These are phyloP conservation scores for Clavispora santaluciae DNA, from an alignment of 805 yeast genomes.

Conservation along the genomic window DNA sequence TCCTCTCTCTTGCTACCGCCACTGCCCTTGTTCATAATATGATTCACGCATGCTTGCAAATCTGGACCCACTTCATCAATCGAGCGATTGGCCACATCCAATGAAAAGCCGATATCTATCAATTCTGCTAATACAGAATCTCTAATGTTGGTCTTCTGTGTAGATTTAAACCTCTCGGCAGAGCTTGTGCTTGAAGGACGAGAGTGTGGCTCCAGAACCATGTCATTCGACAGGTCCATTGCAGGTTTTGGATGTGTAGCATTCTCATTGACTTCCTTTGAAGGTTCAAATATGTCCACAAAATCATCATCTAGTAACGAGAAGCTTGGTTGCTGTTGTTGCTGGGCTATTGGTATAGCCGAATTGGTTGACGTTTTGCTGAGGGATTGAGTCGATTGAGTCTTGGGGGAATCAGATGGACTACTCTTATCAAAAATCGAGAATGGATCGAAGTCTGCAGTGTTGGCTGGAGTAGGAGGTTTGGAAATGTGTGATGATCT, in stretches of 20 bases:
- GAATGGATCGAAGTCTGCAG: constrained; percentile 1
- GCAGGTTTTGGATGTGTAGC: too few relatives aligned
- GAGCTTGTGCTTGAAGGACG: neutral
- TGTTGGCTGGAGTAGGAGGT: neutral
- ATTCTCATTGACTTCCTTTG: neutral
- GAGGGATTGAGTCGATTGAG: neutral
- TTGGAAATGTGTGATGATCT: constrained; percentile 2
- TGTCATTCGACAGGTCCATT: neutral
- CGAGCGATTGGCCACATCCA: constrained; percentile 57
- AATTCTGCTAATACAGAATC: constrained; percentile 62
- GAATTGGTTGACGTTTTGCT: neutral
- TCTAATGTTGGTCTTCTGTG: constrained; percentile 10
- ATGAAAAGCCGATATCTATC: constrained; percentile 74
- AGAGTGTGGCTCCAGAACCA: neutral
- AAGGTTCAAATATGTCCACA: constrained; percentile 29
- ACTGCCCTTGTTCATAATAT: constrained; percentile 46
- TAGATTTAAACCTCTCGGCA: neutral
- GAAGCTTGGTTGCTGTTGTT: constrained; percentile 4
- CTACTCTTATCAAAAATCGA: constrained; percentile 3
- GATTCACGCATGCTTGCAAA: constrained; percentile 61
- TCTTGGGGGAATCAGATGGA: neutral
- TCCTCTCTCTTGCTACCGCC: constrained; percentile 2
- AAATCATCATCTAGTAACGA: constrained; percentile 39
- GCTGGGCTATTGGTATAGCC: neutral
- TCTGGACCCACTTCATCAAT: constrained; percentile 54